phyloP scores from a whole-genome alignment of 2,329 filamentous ascomycete genomes.

The Penicillium sp. region DNA sequence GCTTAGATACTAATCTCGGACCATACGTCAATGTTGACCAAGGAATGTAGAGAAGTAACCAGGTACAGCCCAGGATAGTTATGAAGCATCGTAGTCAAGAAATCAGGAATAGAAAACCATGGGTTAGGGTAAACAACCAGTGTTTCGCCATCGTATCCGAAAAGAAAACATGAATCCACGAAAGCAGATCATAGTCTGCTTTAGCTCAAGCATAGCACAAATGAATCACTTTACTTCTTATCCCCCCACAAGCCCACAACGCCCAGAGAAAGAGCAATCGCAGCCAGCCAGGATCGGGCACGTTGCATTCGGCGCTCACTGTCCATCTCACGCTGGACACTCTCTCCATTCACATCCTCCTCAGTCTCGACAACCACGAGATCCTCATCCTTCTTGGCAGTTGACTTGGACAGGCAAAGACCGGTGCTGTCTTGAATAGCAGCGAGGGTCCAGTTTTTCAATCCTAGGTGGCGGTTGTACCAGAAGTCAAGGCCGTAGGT shows the following conservation, averaged over 20 bases:
- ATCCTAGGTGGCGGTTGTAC: constrained; percentile 62
- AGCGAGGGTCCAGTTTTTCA: constrained; percentile 31
- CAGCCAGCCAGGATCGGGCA: constrained; percentile 37
- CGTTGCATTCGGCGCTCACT: constrained; percentile 38
- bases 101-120: not conserved
- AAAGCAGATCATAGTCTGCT: not conserved
- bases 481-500: constrained; percentile 59
- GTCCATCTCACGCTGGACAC: constrained; percentile 42
- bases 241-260: constrained; percentile 49
- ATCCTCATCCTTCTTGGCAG: constrained; percentile 34
- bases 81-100: not conserved
- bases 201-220: not conserved
- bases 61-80: not conserved
- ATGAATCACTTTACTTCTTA: constrained; percentile 16
- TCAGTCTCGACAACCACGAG: constrained; percentile 37
- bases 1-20: too few species aligned
- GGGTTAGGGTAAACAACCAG: constrained; percentile 3
- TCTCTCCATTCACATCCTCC: constrained; percentile 44
- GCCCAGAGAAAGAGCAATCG: constrained; percentile 42
- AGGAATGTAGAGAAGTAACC: not conserved
- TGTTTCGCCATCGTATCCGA: constrained; percentile 5
- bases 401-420: constrained; percentile 13
- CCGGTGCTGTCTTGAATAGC: constrained; percentile 43
- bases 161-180: not conserved
- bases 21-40: not conserved